Percentiles rank a stretch among this genome's conserved stretches.
Conservation (phyloP, 2,329 filamentous ascomycete species). For the Cladosporium oxysporum region DNA sequence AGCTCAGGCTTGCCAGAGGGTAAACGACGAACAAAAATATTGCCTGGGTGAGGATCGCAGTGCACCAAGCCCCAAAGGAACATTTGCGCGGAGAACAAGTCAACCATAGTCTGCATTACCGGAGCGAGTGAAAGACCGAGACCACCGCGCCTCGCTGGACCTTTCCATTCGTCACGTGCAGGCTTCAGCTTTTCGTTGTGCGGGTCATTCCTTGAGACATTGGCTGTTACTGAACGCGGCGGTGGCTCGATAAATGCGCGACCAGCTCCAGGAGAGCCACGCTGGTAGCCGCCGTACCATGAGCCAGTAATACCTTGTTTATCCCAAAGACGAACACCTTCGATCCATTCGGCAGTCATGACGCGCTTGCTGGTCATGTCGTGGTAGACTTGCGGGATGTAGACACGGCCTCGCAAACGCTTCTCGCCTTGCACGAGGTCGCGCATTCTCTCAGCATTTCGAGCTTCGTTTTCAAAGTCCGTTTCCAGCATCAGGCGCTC, state of each 20-base stretch:
- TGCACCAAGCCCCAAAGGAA: conserved; percentile 96
- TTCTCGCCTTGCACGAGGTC: conserved; percentile 73
- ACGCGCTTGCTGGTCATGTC: conserved; percentile 81
- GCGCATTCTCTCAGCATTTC: conserved; percentile 84
- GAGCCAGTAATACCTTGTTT: conserved; percentile 74
- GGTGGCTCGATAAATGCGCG: conserved; percentile 63
- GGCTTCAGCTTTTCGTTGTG: conserved; percentile 70
- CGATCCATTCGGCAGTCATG: conserved; percentile 96
- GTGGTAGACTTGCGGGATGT: conserved; percentile 81
- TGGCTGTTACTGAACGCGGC: conserved; percentile 27
- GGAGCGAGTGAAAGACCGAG: conserved; percentile 79
- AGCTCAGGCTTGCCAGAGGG: conserved; percentile 83
- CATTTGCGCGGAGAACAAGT: conserved; percentile 96
- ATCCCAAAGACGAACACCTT: conserved; percentile 90
- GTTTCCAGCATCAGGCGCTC: conserved; percentile 92
- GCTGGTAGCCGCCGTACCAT: conserved; percentile 77
- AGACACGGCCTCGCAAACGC: conserved; percentile 75
- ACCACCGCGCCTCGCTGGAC: conserved; percentile 70
- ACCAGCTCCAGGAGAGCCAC: conserved; percentile 75
- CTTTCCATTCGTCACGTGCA: conserved; percentile 75
- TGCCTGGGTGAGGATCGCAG: conserved; percentile 95
- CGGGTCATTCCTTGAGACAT: conserved; percentile 49
- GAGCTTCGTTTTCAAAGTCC: conserved; percentile 88
- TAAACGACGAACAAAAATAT: conserved; percentile 89
- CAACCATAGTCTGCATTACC: conserved; percentile 95